Evolutionary conservation across 2,329 filamentous ascomycete species (phyloP), one percentile per base, ranked within the genome.

Genomic region (Albifimbria verrucaria): DNA sequence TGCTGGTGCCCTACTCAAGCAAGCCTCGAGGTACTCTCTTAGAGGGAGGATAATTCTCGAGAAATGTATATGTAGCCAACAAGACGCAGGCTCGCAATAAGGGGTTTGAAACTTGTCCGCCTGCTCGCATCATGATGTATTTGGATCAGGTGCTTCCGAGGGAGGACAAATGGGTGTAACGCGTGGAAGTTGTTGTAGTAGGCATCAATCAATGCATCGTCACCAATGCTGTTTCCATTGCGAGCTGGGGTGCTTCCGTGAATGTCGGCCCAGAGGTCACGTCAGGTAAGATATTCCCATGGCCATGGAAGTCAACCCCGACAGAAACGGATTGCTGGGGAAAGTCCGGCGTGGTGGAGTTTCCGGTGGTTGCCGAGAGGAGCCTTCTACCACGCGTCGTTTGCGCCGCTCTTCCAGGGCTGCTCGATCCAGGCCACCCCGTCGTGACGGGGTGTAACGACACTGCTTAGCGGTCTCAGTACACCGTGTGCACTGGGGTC

Each of bases 381-480:
- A n/a, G n/a, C n/a, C 26, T 47, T 21, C 23, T 42, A n/a, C 11
- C 18, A 7, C 23, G 28, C 42, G 45, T 15, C 59, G 60, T 52
- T 64, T 68, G 17, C 67, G 65, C 22, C 65, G 59, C 4, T 59
- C 63, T 1, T 61, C 56, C 18, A 68, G 51, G 2, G 66, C 55
- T 2, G 58, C 66, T 26, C 63, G 62, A 56, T 60, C 72, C 49
- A 60, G 68, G 53, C 65, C 76, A 4, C 78, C 79, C 49, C 79
- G 69, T 26, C 78, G 72, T 12, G 77, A 80, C 57, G 77, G 76
- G 46, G 78, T 70, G 61, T 82, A 82, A 21, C 71, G 68, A 54
- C 79, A 82, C 2, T 74, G 66, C 23, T 74, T 72, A 9, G 68
- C 67, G 43, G 76, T 72, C 10, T 68, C 64, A 23, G 59, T 58